These are phyloP conservation scores for Ceraceosorus guamensis DNA, from an alignment of 1,284 basidiomycete genomes.

Conservation along the genomic window DNA sequence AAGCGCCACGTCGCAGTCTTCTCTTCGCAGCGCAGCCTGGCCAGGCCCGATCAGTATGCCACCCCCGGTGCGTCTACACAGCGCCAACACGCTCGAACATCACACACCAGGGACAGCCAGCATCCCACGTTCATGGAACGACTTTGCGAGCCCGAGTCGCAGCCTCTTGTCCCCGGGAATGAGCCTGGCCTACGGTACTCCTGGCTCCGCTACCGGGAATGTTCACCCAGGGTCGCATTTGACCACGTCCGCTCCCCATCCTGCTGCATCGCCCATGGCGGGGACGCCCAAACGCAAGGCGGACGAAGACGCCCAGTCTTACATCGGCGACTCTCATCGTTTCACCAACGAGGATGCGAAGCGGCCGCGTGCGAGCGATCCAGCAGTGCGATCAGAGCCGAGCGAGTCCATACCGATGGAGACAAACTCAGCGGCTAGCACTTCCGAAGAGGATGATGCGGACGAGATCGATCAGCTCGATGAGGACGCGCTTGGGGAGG, in stretches of 20 bases:
- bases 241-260: no score
- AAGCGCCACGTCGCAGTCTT: no score
- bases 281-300: no score
- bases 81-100: background rate
- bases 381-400: background rate
- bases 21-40: background rate
- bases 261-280: no score
- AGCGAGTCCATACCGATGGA: background rate
- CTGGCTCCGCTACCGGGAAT: background rate
- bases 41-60: background rate
- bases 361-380: background rate
- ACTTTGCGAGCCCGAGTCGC: background rate
- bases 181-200: background rate
- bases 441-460: conserved; percentile 7
- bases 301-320: no score
- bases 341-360: no score
- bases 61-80: background rate
- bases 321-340: no score
- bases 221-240: no score
- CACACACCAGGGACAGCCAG: background rate
- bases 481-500: conserved; percentile 32
- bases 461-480: conserved; percentile 30
- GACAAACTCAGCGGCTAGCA: background rate
- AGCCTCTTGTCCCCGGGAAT: no score
- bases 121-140: background rate